Conservation (phyloP, 2,329 filamentous ascomycete genomes). For the Paecilomyces fulvus region DNA sequence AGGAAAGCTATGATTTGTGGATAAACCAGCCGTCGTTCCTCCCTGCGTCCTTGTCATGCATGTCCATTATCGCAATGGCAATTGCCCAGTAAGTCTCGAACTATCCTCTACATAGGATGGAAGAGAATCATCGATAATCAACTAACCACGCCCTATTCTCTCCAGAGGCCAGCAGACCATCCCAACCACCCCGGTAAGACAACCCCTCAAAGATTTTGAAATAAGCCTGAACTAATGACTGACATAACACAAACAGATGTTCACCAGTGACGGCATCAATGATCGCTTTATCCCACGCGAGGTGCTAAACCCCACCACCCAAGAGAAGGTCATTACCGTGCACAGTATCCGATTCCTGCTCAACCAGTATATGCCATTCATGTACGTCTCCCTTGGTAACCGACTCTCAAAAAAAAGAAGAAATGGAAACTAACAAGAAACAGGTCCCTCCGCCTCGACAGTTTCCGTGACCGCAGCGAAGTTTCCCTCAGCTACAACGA, state of each 20-base stretch:
- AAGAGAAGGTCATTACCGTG: slow-evolving; percentile 1
- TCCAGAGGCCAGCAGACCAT: neutral
- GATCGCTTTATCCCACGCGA: slow-evolving; percentile 3
- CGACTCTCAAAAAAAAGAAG: neutral
- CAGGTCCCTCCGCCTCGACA: slow-evolving; percentile 4
- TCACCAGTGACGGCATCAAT: slow-evolving; percentile 4
- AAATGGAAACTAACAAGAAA: neutral
- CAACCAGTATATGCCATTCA: slow-evolving; percentile 3
- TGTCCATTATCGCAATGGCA: neutral
- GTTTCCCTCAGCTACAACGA: slow-evolving; percentile 4
- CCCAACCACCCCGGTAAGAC: neutral
- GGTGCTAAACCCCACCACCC: neutral
- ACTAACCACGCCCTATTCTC: neutral
- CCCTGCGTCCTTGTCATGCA: neutral
- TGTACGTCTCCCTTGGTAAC: neutral
- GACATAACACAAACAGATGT: neutral
- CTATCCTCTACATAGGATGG: neutral
- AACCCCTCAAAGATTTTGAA: neutral
- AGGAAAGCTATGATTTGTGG: slow-evolving; percentile 1
- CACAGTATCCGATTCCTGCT: slow-evolving; percentile 2
- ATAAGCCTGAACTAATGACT: neutral
- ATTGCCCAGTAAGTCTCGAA: neutral
- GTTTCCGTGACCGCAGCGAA: slow-evolving; percentile 2
- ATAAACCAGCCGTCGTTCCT: neutral
- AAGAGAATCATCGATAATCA: neutral